Percentiles rank a stretch among this genome's conserved stretches.
Evolutionary conservation across 306 rosid species (phyloP).

Genomic region (Medicago ruthenica): DNA sequence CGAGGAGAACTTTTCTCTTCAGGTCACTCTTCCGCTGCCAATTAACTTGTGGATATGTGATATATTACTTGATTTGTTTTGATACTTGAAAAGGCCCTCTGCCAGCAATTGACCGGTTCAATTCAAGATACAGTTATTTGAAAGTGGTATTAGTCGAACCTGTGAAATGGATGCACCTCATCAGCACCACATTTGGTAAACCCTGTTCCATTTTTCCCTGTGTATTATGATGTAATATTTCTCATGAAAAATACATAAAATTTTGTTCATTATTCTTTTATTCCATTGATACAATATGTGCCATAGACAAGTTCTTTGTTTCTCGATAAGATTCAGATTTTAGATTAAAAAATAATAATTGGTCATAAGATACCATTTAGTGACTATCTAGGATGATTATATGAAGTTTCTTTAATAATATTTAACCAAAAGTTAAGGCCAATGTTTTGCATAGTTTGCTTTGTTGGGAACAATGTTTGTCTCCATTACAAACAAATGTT

Average conservation of each 20-base stretch:
- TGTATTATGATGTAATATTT: conserved; percentile 55
- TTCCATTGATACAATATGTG: conserved; percentile 12
- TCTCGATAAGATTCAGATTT: conserved; percentile 29
- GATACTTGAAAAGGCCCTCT: conserved; percentile 36
- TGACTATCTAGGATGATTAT: conserved; percentile 37
- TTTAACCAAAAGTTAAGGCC: conserved; percentile 20
- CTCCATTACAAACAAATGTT: conserved; percentile 28
- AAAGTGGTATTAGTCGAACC: conserved; percentile 60
- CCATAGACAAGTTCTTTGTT: conserved; percentile 3
- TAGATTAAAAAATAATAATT: conserved; percentile 36
- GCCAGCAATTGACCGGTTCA: conserved; percentile 40
- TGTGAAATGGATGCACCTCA: conserved; percentile 50
- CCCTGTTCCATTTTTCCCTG: conserved; percentile 48
- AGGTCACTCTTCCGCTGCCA: conserved; percentile 23
- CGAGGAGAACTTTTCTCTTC: conserved; percentile 25
- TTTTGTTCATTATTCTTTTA: conserved; percentile 41
- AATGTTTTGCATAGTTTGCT: conserved; percentile 44
- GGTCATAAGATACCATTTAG: conserved; percentile 32
- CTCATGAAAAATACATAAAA: conserved; percentile 46
- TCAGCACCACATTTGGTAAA: conserved; percentile 44
- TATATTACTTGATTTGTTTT: conserved; percentile 35
- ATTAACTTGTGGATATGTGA: conserved; percentile 35
- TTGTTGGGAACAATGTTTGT: conserved; percentile 48
- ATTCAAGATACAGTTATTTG: conserved; percentile 56
- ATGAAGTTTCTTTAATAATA: conserved; percentile 31